Base-by-base conservation (phyloP, 208 protist genomes). In the Blechomonas ayalai region DNA sequence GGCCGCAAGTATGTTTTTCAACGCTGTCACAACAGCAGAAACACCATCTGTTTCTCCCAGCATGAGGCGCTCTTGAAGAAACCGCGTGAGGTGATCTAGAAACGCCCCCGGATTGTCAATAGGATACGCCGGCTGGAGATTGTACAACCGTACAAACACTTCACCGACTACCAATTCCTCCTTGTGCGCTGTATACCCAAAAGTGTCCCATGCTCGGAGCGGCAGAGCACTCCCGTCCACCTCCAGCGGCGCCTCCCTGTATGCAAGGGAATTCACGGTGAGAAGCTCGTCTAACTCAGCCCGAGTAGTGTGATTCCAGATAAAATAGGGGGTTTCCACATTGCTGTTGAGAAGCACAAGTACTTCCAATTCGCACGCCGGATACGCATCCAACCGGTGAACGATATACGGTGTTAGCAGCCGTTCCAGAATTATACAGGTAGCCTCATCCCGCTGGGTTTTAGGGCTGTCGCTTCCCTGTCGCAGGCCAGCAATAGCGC, bases 91-190 rank as follows among this genome's bases (percentile, higher is more conserved):
- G 5, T 67, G 60, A 15, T 24, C 33, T 35, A 69, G 76, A 29
- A 96, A 87, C 0, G 32, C 70, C 10, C n/a, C 53, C 7, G 86
- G 82, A 22, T 92, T 67, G 33, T 80, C 66, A 29, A 96, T 73
- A 0, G 60, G 19, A 44, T 80, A 92, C 35, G 27, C 67, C 15
- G 92, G 82, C 59, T 95, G 81, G 19, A 68, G 58, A 35, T 94
- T 73, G 47, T 92, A 97, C 9, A 95, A 40, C n/a, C 88, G 78
- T 16, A 97, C 38, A 52, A 94, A 95, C 2, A 96, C 71, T 19
- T 75, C 79, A 19, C 83, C 89, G 3, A 97, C 73, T 19, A 91
- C 68, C 13, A 94, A 66, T 48, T 95, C 90, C 24, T 56, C 36
- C 31, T 66, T 42, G 59, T 92, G 81, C 20, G 68, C 2, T 6